phyloP scores from a whole-genome alignment of 2,329 filamentous ascomycete species.

The Pezicula neosporulosa region DNA sequence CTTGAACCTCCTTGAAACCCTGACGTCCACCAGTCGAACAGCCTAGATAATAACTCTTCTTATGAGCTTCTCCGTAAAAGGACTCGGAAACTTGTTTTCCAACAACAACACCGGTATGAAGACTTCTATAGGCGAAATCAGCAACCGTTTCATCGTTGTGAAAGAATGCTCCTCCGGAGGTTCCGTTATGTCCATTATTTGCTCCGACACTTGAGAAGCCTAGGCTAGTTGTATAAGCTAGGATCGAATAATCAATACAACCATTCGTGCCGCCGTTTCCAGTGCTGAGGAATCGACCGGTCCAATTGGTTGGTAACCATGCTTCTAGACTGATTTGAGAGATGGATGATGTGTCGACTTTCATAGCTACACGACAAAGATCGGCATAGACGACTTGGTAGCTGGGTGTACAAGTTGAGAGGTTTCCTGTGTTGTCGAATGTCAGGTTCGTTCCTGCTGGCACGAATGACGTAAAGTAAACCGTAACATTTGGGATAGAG shows the following conservation, averaged over 20 bases:
- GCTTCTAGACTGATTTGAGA: slow-evolving; percentile 18
- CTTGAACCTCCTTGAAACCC: slow-evolving; percentile 37
- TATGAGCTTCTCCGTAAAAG: slow-evolving; percentile 30
- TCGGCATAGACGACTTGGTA: slow-evolving; percentile 8
- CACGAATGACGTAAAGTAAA: slow-evolving; percentile 8
- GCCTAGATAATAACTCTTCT: slow-evolving; percentile 35
- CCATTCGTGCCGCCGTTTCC: too few species aligned
- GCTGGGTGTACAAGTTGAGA: slow-evolving; percentile 8
- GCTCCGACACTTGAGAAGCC: slow-evolving; percentile 22
- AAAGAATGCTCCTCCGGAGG: slow-evolving; percentile 14
- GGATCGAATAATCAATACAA: too few species aligned
- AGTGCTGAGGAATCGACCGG: slow-evolving; percentile 36
- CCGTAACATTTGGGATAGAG: slow-evolving; percentile 11
- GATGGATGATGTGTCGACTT: slow-evolving; percentile 10
- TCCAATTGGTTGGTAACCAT: slow-evolving; percentile 35
- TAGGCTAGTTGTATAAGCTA: slow-evolving; percentile 14
- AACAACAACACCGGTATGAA: slow-evolving; percentile 17
- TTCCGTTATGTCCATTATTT: slow-evolving; percentile 25
- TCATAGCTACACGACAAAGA: slow-evolving; percentile 15
- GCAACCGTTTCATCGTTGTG: slow-evolving; percentile 20
- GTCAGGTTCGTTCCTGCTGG: slow-evolving; percentile 1
- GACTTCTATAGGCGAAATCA: slow-evolving; percentile 21
- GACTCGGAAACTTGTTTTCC: slow-evolving; percentile 23
- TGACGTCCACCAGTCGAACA: slow-evolving; percentile 40
- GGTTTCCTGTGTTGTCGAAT: slow-evolving; percentile 9